Base-by-base conservation (phyloP, 129 eudicot species). In the Silybum marianum region DNA sequence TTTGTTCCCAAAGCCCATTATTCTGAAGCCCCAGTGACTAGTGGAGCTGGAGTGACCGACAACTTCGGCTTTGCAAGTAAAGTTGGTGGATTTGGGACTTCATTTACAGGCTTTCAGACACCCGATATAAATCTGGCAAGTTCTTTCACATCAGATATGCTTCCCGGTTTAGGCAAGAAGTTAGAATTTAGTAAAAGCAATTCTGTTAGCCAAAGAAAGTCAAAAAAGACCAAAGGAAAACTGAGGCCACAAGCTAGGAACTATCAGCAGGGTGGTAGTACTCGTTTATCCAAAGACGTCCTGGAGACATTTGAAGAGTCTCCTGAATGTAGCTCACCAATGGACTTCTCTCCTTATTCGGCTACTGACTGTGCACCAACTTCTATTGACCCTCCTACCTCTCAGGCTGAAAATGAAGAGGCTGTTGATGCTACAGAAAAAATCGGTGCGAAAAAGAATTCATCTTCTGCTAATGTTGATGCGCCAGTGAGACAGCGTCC, bases 331-430 rank as follows among this genome's bases (percentile, higher is more conserved):
- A 82, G 89, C 86, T 95, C 99, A 68, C 99, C 99, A 16, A 95
- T 95, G 99, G 99, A 95, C 69, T 85, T 95, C 84, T 95, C 99
- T 79, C 99, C 99, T 72, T 95, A 86, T 83, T 85, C 84, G 69
- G 90, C 75, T 18, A 19, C 77, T 80, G 79, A 71, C 28, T 60
- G 82, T 82, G 88, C 80, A 16, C 65, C 85, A 24, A 69, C 79
- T 72, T 71, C 88, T 71, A 24, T 79, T 63, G 23, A 79, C 51
- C 81, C 92, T 46, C 76, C 85, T 68, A 80, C 74, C 82, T 68
- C 86, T 78, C 69, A 69, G 85, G 76, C 38, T 76, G 74, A 77
- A 72, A 74, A 71, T 32, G 80, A 81, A 76, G 79, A 63, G 32
- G 69, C 32, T 70, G 72, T 51, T 66, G 81, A 78, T 73, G 70